Base-by-base conservation (phyloP, 305 asterid species). In the Rubia peregrina region DNA sequence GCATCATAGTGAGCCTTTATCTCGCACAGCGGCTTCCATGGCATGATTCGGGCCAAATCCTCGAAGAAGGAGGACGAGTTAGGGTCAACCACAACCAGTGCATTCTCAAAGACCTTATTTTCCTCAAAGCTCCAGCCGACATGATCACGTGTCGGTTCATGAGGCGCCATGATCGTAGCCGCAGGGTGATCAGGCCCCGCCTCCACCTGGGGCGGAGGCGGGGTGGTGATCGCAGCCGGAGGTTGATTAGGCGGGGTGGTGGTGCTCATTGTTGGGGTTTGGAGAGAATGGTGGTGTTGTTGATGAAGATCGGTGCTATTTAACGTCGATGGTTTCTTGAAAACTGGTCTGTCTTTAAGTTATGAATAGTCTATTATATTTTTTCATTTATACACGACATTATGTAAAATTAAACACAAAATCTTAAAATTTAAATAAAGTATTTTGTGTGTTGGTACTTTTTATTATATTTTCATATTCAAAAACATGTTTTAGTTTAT, bases 81-180 rank as follows among this genome's bases (percentile, higher is more conserved):
- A 0, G 74, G 75, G 9, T 80, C 75, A 3, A 68, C 4, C 48
- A 78, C 83, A 5, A 79, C 82, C 64, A 83, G 7, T 61, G 79
- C 81, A 40, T 69, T 67, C 53, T 80, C 82, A 61, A 83, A 82
- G 9, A 79, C 7, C 61, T 77, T 74, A 57, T 79, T 79, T 19
- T 86, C 88, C 40, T 82, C 83, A 3, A 2, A 19, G 21, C 53
- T 80, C 90, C 84, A 83, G 57, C 57, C 1, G 21, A 7, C 57
- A 1, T 5, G 9, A 1, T 30, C 33, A 30, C 1, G 57, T 5
- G 22, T 6, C 1, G 12, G n/a, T 17, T 3, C n/a, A 12, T 4
- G 57, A 19, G 22, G 57, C 6, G 3, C 5, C 22, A 3, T 4
- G 21, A n/a, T 48, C n/a, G 57, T 0, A 8, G 22, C 21, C 3